A percentile compares a stretch with the other conserved stretches of the same genome.
These are phyloP conservation scores for Bullera alba DNA, from an alignment of 768 basidiomycete genomes.

Conservation along the genomic window DNA sequence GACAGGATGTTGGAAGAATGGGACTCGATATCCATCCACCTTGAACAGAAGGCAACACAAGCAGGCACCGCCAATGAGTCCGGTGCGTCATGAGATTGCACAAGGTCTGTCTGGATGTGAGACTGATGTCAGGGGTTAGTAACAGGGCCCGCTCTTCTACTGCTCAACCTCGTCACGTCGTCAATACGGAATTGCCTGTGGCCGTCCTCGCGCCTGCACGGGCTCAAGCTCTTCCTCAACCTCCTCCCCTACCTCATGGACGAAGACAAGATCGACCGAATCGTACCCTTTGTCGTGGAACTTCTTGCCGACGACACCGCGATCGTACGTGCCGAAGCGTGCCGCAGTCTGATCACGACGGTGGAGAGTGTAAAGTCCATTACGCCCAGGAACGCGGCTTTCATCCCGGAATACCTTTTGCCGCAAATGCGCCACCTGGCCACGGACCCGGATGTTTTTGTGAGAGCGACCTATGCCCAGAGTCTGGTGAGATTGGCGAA, in stretches of 20 bases:
- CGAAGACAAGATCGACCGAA: constrained; percentile 87
- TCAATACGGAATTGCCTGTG: constrained; percentile 81
- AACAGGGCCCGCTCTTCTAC: constrained; percentile 85
- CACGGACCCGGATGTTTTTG: constrained; percentile 75
- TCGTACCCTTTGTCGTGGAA: constrained; percentile 86
- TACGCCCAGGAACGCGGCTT: constrained; percentile 51
- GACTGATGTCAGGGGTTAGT: too few relatives aligned
- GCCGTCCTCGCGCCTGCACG: constrained; percentile 77
- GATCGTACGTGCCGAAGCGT: constrained; percentile 63
- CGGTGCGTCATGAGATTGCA: too few relatives aligned
- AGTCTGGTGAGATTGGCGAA: constrained; percentile 79
- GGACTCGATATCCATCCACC: constrained; percentile 36
- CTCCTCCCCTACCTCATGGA: constrained; percentile 76
- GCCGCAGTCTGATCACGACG: constrained; percentile 23
- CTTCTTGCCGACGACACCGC: constrained; percentile 79
- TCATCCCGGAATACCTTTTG: constrained; percentile 92
- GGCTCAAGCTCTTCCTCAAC: constrained; percentile 78
- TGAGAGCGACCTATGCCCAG: constrained; percentile 72
- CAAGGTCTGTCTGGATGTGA: too few relatives aligned
- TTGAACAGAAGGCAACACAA: constrained; percentile 15
- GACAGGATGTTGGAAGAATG: constrained; percentile 83
- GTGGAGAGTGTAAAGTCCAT: constrained; percentile 40
- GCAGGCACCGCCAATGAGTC: too few relatives aligned
- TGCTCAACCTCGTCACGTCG: constrained; percentile 77
- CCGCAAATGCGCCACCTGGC: constrained; percentile 79